Evolutionary conservation across 2,329 filamentous ascomycete genomes (phyloP), one percentile per base, ranked within the genome.

Genomic region (Fusarium hostae): DNA sequence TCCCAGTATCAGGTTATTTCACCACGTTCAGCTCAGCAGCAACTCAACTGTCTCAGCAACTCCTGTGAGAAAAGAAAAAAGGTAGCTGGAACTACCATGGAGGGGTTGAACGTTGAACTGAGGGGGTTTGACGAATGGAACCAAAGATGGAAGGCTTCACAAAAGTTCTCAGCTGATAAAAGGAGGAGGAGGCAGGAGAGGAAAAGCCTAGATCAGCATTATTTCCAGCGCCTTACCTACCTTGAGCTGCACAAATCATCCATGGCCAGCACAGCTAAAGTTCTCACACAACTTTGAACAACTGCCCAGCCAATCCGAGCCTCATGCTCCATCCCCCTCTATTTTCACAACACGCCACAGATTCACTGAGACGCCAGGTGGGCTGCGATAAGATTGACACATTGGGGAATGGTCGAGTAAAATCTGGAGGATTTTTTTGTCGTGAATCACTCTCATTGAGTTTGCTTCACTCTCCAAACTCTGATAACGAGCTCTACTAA

Each of bases 191-290:
- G 47, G 45, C 12, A 45, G 60, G 43, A 47, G 43, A 39, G 41
- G 44, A 24, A 51, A 54, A 51, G 15, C 39, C 44, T 45, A 45
- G 63, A 44, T 56, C 41, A 66, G 50, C 64, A 68, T 67, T 68
- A 63, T 63, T 68, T 55, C 59, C 54, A 57, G 30, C 54, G 54
- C 54, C 40, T 57, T 57, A 35, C 54, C 54, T 63, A 41, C 44
- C 44, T 47, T 63, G 58, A 63, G 62, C 70, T 68, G 66, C 70
- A 72, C 66, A 72, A 73, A 72, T 71, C 70, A 73, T 63, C 63
- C 66, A 60, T 59, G 66, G 68, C 61, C 69, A 57, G 54, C 67
- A 66, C 63, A 66, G 67, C 67, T 73, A 60, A 65, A 66, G 43
- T 67, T 64, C 65, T 68, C 63, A 68, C 67, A 71, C 71, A 66